Conservation (phyloP, 495 filamentous ascomycete species). For the Parathielavia hyrcaniae region DNA sequence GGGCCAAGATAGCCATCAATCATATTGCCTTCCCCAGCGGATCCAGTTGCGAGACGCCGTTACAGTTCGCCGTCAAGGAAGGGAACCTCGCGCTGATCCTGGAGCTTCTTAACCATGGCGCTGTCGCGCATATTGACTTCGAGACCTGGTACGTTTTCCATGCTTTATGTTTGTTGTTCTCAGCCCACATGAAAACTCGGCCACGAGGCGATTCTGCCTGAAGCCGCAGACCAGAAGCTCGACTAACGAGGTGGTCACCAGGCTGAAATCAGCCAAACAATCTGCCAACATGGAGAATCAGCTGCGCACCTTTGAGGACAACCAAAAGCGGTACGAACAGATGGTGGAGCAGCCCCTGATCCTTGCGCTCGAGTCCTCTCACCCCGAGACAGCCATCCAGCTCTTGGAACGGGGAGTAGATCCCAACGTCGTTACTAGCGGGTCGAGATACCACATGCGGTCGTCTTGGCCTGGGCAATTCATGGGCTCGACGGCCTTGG, state of each 20-base stretch:
- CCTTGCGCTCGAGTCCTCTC: conserved; percentile 45
- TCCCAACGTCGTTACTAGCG: conserved; percentile 44
- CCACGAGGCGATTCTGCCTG: background rate
- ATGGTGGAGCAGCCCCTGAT: conserved; percentile 54
- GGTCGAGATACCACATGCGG: conserved; percentile 32
- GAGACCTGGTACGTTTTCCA: conserved; percentile 34
- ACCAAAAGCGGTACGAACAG: conserved; percentile 36
- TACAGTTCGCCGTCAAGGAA: conserved; percentile 32
- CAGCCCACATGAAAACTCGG: no score
- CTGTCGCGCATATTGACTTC: conserved; percentile 37
- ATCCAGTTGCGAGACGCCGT: conserved; percentile 33
- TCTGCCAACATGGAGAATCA: conserved; percentile 16
- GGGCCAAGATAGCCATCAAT: conserved; percentile 57
- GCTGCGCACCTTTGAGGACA: conserved; percentile 37
- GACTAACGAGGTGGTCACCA: conserved; percentile 1
- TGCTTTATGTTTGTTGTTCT: background rate
- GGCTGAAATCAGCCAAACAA: conserved; percentile 38
- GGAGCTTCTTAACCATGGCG: conserved; percentile 40
- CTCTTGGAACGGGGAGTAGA: conserved; percentile 56
- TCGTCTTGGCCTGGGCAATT: conserved; percentile 15
- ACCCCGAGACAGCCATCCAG: conserved; percentile 48
- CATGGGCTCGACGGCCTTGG: conserved; percentile 47
- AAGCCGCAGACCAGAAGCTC: background rate
- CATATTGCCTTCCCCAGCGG: conserved; percentile 40
- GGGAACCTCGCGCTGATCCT: conserved; percentile 34